These are phyloP conservation scores for Nothopassalora personata DNA, from an alignment of 2,329 filamentous ascomycete genomes.

Conservation along the genomic window DNA sequence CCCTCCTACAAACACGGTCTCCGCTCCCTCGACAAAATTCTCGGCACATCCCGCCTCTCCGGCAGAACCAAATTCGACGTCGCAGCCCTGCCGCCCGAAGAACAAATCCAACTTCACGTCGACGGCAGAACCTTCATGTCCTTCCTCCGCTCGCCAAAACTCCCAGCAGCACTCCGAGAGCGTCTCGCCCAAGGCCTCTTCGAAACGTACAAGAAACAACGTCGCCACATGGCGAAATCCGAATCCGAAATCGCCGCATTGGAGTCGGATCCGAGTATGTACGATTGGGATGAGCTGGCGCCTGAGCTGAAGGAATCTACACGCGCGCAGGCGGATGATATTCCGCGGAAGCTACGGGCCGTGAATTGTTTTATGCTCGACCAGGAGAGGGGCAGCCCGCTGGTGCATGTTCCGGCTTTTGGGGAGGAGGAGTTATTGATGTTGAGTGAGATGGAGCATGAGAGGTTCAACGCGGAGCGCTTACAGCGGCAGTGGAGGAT, in stretches of 20 bases:
- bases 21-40: conserved; percentile 31
- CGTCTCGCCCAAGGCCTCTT: conserved; percentile 31
- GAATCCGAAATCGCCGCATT: conserved; percentile 26
- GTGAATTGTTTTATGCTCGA: conserved; percentile 34
- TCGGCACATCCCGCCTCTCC: conserved; percentile 32
- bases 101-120: conserved; percentile 34
- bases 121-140: conserved; percentile 33
- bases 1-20: conserved; percentile 33
- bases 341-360: conserved; percentile 33
- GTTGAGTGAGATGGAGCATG: conserved; percentile 34
- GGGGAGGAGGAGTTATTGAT: conserved; percentile 29
- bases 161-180: conserved; percentile 31
- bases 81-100: conserved; percentile 31
- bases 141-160: conserved; percentile 30
- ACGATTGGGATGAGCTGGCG: conserved; percentile 33
- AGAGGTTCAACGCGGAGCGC: conserved; percentile 34
- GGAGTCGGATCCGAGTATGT: conserved; percentile 29
- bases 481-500: conserved; percentile 34
- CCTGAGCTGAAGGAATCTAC: conserved; percentile 33
- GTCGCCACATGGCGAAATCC: conserved; percentile 26
- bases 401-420: conserved; percentile 29
- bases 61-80: conserved; percentile 32
- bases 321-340: conserved; percentile 33
- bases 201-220: conserved; percentile 31
- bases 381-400: conserved; percentile 25